phyloP scores from a whole-genome alignment of 148 eudicot species.

The Vaccinium corymbosum region DNA sequence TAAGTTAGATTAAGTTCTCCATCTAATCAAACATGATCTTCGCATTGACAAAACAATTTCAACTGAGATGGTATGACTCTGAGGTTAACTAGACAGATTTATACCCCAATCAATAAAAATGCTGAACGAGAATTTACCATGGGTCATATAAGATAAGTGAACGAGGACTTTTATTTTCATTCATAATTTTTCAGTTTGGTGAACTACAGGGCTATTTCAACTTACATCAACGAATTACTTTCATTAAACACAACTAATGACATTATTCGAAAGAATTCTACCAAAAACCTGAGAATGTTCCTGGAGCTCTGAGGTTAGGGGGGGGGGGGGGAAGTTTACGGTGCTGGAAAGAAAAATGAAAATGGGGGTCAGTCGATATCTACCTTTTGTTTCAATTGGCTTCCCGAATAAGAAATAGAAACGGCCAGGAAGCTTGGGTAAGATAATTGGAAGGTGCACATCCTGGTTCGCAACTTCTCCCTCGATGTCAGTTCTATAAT shows the following conservation, averaged over 20 bases:
- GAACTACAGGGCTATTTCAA: neutral
- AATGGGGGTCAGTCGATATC: neutral
- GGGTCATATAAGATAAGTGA: neutral
- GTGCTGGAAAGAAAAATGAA: slow-evolving; percentile 2
- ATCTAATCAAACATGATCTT: too few species aligned
- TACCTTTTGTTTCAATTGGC: slow-evolving; percentile 40
- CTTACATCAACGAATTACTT: neutral
- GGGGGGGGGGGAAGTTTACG: neutral
- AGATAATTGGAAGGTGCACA: slow-evolving; percentile 42
- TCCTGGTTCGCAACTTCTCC: slow-evolving; percentile 71
- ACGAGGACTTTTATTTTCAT: neutral
- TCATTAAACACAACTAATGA: neutral
- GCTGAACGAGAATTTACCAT: neutral
- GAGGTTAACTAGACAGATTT: neutral
- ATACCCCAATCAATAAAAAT: neutral
- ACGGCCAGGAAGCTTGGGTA: slow-evolving; percentile 79
- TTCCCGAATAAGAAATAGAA: slow-evolving; percentile 71
- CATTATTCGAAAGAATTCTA: neutral
- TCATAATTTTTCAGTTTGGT: neutral
- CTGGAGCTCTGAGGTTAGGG: neutral
- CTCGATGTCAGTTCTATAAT: slow-evolving; percentile 29
- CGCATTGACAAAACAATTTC: neutral
- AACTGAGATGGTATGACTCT: neutral
- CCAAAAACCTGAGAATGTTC: neutral
- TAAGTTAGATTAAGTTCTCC: too few species aligned